Conservation (phyloP, 1,284 basidiomycete genomes). For the Clitocybe nebularis region DNA sequence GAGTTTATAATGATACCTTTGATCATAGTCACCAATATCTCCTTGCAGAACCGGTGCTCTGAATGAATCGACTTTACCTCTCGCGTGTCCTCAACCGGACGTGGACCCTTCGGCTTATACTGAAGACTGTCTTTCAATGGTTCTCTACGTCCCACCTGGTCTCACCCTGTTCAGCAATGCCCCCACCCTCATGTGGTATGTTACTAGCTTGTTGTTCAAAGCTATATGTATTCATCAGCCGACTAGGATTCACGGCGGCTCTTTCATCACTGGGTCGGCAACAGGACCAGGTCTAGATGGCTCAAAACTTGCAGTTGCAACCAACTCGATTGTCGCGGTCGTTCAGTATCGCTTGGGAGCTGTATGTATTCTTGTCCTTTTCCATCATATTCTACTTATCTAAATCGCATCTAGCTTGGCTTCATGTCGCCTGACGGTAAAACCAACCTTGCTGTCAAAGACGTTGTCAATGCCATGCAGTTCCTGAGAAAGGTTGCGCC, state of each 20-base stretch:
- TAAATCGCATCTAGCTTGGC: constrained; percentile 50
- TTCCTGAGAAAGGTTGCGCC: constrained; percentile 62
- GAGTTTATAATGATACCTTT: constrained; percentile 26
- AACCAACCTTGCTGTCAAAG: constrained; percentile 70
- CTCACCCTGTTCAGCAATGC: constrained; percentile 32
- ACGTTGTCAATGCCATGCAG: constrained; percentile 64
- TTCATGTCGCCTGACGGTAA: constrained; percentile 65
- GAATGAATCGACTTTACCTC: constrained; percentile 54
- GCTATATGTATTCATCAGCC: no score
- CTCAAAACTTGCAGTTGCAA: constrained; percentile 65
- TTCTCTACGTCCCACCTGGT: constrained; percentile 63
- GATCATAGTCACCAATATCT: constrained; percentile 1
- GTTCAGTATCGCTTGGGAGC: constrained; percentile 84
- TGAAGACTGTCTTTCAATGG: constrained; percentile 78
- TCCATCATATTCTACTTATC: background rate
- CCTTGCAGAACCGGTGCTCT: constrained; percentile 44
- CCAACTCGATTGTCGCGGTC: constrained; percentile 79
- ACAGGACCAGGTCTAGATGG: constrained; percentile 77
- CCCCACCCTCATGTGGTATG: constrained; percentile 66
- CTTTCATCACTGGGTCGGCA: constrained; percentile 71
- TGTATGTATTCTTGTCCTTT: constrained; percentile 35
- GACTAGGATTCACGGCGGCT: constrained; percentile 83
- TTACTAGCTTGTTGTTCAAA: no score
- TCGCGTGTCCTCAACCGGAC: constrained; percentile 65
- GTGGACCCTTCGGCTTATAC: constrained; percentile 45